Base-by-base conservation (phyloP, 2,329 filamentous ascomycete species). In the Chaetomium strumarium region DNA sequence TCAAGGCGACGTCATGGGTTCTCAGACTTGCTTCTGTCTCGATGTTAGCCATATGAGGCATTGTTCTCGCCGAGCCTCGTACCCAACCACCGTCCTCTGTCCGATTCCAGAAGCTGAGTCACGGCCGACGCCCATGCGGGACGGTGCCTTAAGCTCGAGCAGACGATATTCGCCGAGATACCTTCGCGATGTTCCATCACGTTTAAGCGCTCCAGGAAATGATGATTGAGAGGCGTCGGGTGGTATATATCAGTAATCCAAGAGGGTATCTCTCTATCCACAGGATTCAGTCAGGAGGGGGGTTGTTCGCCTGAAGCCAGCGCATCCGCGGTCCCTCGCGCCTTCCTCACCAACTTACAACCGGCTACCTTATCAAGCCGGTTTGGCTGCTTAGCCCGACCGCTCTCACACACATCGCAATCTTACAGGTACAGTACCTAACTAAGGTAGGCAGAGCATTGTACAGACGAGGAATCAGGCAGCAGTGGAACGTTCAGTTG, bases 1-100 rank as follows among this genome's bases (percentile, higher is more conserved):
- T 65, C 36, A 80, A 65, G 13, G 71, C 71, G 30, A 78, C 59
- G 56, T 80, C 77, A 55, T 78, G 72, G 2, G 67, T 69, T 14
- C 65, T 60, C 2, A 79, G 63, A 14, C 60, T 64, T 3, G 62
- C 59, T 61, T 78, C 76, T 79, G 43, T 9, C 38, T 2, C 13
- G 37, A 39, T 33, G 38, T 59, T 33, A 56, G 47, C 13, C n/a
- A 29, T 2, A 24, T 24, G 24, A 24, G 7, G 33, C 33, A 34
- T 34, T 34, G 33, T 14, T 5, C 13, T 34, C 4, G 33, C 33
- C 13, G 33, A 34, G 34, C 14, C 10, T 14, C 34, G 2, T 47
- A 59, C 62, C 56, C 53, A 62, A 66, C 65, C 58, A 63, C 30
- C 36, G 52, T 42, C 49, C 53, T 8, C 45, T 46, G 13, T 55